phyloP scores from a whole-genome alignment of 495 filamentous ascomycete species.

The Immersiella caudata region DNA sequence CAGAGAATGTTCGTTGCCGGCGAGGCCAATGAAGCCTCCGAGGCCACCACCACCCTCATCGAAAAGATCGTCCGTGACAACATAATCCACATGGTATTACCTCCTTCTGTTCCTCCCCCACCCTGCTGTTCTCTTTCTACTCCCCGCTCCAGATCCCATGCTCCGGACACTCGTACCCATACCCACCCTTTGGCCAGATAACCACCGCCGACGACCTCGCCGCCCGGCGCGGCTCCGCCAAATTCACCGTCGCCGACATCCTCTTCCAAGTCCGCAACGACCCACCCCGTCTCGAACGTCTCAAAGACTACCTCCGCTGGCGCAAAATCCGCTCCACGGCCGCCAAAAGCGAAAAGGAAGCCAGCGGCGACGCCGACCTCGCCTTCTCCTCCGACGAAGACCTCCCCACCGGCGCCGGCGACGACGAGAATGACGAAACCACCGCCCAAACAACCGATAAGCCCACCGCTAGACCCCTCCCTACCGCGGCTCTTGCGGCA shows the following conservation, averaged over 20 bases:
- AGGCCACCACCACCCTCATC: conserved; percentile 1
- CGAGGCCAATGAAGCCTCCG: conserved; percentile 5
- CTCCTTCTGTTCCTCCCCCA: neutral
- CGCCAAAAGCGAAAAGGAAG: neutral
- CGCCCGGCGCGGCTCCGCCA: conserved; percentile 1
- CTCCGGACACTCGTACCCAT: too few relatives aligned
- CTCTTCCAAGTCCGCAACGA: conserved; percentile 18
- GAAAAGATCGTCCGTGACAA: conserved; percentile 12
- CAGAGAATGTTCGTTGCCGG: conserved; percentile 13
- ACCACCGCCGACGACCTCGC: conserved; percentile 17
- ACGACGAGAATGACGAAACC: neutral
- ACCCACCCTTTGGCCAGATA: neutral
- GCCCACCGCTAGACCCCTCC: neutral
- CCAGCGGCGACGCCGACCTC: conserved; percentile 4
- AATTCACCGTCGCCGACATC: conserved; percentile 13
- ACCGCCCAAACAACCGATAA: neutral
- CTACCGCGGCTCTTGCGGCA: neutral
- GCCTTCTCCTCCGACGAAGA: neutral
- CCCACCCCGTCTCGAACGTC: neutral
- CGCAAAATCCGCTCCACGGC: neutral
- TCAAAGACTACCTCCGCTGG: conserved; percentile 13
- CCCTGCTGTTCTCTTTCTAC: neutral
- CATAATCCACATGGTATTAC: conserved; percentile 2
- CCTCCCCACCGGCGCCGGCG: neutral
- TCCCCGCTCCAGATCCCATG: too few relatives aligned